Evolutionary conservation across 2,329 filamentous ascomycete species (phyloP), one percentile per base, ranked within the genome.

Genomic region (Diaporthe humulicola): DNA sequence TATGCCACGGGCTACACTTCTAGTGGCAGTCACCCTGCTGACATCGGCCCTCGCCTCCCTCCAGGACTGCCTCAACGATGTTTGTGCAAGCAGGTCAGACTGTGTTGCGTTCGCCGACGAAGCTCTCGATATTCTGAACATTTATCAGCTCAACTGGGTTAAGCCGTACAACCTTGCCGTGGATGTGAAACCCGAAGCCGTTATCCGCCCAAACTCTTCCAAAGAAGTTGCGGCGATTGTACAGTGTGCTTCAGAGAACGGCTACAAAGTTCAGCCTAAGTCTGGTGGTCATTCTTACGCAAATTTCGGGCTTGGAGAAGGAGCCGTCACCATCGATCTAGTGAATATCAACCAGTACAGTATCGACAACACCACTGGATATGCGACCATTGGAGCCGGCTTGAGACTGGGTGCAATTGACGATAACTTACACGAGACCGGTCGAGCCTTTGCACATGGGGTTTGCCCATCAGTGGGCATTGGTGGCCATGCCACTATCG

Each of bases 221-320:
- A 81, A 88, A 30, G 89, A 93, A 72, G 87, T 93, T 2, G 86
- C 90, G 1, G 87, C 83, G 28, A 88, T 90, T 19, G 86, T 93
- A 52, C 87, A 88, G 69, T 93, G 91, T 79, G 91, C 91, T 7
- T 84, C 80, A 2, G 76, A 86, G 33, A 83, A 85, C 74, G 83
- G 83, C 8, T 81, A 89, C 70, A 88, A 89, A 77, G 90, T 93
- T 0, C 90, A 93, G 79, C 88, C 91, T 30, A 89, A 87, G 77
- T 91, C 90, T 2, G 92, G 91, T 5, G 92, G 92, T 0, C 92
- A 93, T 78, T 93, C 90, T 0, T 93, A 91, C 76, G 91, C 85
- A 42, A 84, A 83, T 76, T 83, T 80, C 75, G 82, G 82, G 15
- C 40, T 75, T 28, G 75, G 73, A 25, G 64, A 88, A 71, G 89